phyloP scores from a whole-genome alignment of 352 stramenopile species.

The Globisporangium polare region DNA sequence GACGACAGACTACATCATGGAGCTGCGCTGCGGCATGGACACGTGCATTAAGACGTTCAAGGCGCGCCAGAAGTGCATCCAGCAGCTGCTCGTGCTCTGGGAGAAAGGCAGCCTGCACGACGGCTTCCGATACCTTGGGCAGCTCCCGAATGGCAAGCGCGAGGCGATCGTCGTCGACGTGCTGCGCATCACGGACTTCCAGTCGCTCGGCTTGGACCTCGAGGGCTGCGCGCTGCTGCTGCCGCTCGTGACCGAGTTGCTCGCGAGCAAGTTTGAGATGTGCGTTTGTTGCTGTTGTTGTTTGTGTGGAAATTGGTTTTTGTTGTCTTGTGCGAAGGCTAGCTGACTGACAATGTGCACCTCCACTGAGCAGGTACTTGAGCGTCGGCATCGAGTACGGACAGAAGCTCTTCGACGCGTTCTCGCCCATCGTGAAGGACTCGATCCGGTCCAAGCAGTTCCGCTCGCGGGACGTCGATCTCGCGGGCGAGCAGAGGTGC shows the following conservation, averaged over 20 bases:
- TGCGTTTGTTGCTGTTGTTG: slow-evolving; percentile 20
- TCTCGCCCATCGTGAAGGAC: slow-evolving; percentile 71
- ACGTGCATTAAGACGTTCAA: slow-evolving; percentile 74
- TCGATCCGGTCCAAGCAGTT: slow-evolving; percentile 42
- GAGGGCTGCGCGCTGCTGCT: slow-evolving; percentile 73
- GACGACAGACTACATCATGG: slow-evolving; percentile 74
- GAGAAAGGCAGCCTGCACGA: slow-evolving; percentile 67
- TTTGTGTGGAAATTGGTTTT: not conserved
- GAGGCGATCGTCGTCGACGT: slow-evolving; percentile 75
- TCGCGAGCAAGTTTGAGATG: slow-evolving; percentile 63
- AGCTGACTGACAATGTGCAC: not conserved
- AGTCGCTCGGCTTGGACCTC: slow-evolving; percentile 61
- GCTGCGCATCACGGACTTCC: slow-evolving; percentile 56
- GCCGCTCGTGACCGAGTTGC: slow-evolving; percentile 66
- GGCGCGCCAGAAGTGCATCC: slow-evolving; percentile 58
- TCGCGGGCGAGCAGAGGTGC: slow-evolving; percentile 73
- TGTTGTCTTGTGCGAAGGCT: not conserved
- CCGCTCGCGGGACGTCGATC: slow-evolving; percentile 54
- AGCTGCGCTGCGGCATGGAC: slow-evolving; percentile 83
- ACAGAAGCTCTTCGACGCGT: slow-evolving; percentile 69
- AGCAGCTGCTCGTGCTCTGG: slow-evolving; percentile 69
- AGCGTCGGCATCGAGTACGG: slow-evolving; percentile 48
- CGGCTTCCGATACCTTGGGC: slow-evolving; percentile 56
- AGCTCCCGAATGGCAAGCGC: slow-evolving; percentile 64
- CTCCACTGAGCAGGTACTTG: slow-evolving; percentile 43